These are phyloP conservation scores for Priceomyces castillae DNA, from an alignment of 805 yeast genomes.

Conservation along the genomic window DNA sequence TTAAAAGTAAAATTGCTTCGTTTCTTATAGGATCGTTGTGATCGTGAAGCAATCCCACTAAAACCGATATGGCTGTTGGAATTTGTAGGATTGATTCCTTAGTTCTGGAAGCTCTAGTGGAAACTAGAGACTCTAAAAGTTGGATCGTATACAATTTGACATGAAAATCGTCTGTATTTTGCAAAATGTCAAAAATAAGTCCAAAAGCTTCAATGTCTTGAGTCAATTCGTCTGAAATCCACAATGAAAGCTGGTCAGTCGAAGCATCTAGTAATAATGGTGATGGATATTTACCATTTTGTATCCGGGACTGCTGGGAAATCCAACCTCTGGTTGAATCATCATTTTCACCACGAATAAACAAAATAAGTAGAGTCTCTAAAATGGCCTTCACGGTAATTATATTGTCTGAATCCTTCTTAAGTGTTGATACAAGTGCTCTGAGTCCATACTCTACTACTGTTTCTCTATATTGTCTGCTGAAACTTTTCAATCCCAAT, in stretches of 20 bases:
- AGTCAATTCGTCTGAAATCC: slow-evolving; percentile 93
- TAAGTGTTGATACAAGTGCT: slow-evolving; percentile 64
- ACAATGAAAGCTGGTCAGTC: slow-evolving; percentile 82
- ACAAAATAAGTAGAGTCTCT: slow-evolving; percentile 80
- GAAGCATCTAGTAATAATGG: slow-evolving; percentile 57
- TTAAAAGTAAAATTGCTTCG: slow-evolving; percentile 78
- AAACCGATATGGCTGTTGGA: slow-evolving; percentile 76
- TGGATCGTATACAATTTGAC: slow-evolving; percentile 79
- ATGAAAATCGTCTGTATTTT: slow-evolving; percentile 64
- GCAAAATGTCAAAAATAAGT: slow-evolving; percentile 41
- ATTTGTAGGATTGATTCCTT: slow-evolving; percentile 69
- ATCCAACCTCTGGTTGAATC: slow-evolving; percentile 69
- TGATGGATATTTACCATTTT: slow-evolving; percentile 77
- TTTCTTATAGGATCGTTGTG: slow-evolving; percentile 79
- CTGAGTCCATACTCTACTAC: slow-evolving; percentile 86
- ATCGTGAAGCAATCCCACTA: slow-evolving; percentile 54
- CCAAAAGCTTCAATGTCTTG: slow-evolving; percentile 41
- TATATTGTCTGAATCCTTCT: slow-evolving; percentile 64
- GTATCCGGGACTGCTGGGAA: slow-evolving; percentile 67
- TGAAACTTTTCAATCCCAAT: slow-evolving; percentile 80
- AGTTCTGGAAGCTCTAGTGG: slow-evolving; percentile 70
- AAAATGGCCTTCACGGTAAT: slow-evolving; percentile 74
- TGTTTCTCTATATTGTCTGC: slow-evolving; percentile 83
- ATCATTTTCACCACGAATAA: slow-evolving; percentile 63
- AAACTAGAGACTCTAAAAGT: slow-evolving; percentile 75